A percentile compares a stretch with the other conserved stretches of the same genome.
phyloP scores from a whole-genome alignment of 2,329 filamentous ascomycete genomes.

The Pseudogymnoascus sp. region DNA sequence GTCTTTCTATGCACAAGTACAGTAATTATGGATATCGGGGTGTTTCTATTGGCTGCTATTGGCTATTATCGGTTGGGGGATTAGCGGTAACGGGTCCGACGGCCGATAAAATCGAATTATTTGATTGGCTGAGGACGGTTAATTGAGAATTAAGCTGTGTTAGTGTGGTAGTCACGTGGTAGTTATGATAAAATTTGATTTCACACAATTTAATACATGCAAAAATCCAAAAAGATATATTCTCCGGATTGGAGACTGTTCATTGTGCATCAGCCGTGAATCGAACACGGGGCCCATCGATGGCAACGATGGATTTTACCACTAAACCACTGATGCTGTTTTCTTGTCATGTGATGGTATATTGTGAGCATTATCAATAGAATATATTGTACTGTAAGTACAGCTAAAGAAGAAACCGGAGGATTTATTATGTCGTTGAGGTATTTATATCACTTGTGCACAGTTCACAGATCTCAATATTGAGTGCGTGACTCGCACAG shows the following conservation, averaged over 20 bases:
- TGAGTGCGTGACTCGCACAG: no score
- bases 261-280: conserved; percentile 21
- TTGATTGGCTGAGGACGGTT: not conserved
- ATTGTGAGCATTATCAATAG: not conserved
- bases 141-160: not conserved
- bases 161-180: not conserved
- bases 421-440: no score
- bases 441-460: no score
- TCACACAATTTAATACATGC: no score
- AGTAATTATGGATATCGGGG: not conserved
- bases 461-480: no score
- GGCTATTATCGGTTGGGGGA: not conserved
- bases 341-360: no score
- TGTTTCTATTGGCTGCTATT: not conserved
- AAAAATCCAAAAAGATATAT: not conserved
- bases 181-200: no score
- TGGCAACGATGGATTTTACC: conserved; percentile 32
- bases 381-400: no score
- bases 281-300: conserved; percentile 32
- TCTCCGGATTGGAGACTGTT: not conserved
- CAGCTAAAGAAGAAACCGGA: no score
- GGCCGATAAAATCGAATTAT: not conserved
- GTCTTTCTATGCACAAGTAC: not conserved
- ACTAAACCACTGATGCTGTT: conserved; percentile 9
- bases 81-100: not conserved